These are phyloP conservation scores for Arabidopsis arenosa DNA, from an alignment of 345 rosid species.

Conservation along the genomic window DNA sequence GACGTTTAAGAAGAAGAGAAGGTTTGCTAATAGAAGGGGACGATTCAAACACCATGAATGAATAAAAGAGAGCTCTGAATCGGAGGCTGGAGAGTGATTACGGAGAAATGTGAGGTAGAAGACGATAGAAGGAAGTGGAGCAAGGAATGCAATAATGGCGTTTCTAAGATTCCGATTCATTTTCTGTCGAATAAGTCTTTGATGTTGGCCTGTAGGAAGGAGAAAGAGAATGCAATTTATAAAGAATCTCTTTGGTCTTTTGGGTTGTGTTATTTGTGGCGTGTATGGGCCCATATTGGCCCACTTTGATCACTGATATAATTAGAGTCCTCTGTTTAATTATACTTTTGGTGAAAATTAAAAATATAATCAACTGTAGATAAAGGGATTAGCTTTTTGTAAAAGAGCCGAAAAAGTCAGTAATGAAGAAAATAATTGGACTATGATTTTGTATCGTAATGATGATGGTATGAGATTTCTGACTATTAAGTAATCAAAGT, in stretches of 20 bases:
- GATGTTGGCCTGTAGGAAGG: not conserved
- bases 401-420: slow-evolving; percentile 19
- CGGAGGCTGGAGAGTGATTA: slow-evolving; percentile 32
- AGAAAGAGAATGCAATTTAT: slow-evolving; percentile 18
- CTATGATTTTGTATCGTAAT: slow-evolving; percentile 25
- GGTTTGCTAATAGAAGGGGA: slow-evolving; percentile 79
- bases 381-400: slow-evolving; percentile 16
- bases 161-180: slow-evolving; percentile 64
- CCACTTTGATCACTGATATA: slow-evolving; percentile 39
- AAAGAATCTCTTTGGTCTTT: slow-evolving; percentile 27
- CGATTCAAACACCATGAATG: slow-evolving; percentile 81
- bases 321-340: slow-evolving; percentile 36
- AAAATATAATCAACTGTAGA: not conserved
- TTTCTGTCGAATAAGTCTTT: not conserved
- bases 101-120: slow-evolving; percentile 69
- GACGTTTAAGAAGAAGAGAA: slow-evolving; percentile 91
- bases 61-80: slow-evolving; percentile 44
- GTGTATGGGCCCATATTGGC: slow-evolving; percentile 13
- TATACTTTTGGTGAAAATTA: slow-evolving; percentile 13
- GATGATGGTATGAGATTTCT: slow-evolving; percentile 10
- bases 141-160: slow-evolving; percentile 68
- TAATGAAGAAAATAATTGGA: slow-evolving; percentile 15
- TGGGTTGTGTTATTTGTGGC: slow-evolving; percentile 22
- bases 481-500: not conserved
- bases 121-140: slow-evolving; percentile 76